These are phyloP conservation scores for Cymbopogon flexuosus DNA, from an alignment of 202 grass and related monocot species.

Conservation along the genomic window DNA sequence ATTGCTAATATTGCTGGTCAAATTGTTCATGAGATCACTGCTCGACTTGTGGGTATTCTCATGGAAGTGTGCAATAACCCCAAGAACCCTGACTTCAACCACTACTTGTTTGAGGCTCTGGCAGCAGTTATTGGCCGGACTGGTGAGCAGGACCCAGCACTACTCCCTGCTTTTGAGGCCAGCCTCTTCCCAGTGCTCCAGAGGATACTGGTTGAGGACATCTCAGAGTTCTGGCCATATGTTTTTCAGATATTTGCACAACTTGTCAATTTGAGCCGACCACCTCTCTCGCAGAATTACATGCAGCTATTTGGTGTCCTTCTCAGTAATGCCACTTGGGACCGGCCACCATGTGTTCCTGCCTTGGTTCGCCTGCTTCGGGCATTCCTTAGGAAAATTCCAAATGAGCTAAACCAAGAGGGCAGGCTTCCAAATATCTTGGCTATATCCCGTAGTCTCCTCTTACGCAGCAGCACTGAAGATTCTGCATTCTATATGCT, in stretches of 20 bases:
- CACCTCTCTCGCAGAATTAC: slow-evolving; percentile 78
- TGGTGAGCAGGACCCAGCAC: slow-evolving; percentile 59
- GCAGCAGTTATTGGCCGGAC: slow-evolving; percentile 65
- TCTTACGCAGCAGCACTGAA: slow-evolving; percentile 60
- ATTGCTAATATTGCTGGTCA: slow-evolving; percentile 53
- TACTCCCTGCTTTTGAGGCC: slow-evolving; percentile 68
- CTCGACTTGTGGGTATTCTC: slow-evolving; percentile 59
- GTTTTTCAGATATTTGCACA: slow-evolving; percentile 94
- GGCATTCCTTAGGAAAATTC: slow-evolving; percentile 88
- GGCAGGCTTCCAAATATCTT: slow-evolving; percentile 71
- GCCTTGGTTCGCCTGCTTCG: slow-evolving; percentile 80
- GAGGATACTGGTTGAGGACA: slow-evolving; percentile 88
- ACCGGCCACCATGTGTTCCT: slow-evolving; percentile 70
- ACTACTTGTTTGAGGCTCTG: slow-evolving; percentile 89
- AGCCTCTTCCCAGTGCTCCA: slow-evolving; percentile 82
- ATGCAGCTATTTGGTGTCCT: slow-evolving; percentile 88
- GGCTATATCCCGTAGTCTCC: slow-evolving; percentile 56
- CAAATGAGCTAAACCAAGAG: slow-evolving; percentile 90
- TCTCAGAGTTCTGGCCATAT: slow-evolving; percentile 96
- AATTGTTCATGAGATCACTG: slow-evolving; percentile 53
- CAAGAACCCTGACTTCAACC: slow-evolving; percentile 92
- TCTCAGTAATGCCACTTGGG: slow-evolving; percentile 76
- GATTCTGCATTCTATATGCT: slow-evolving; percentile 91
- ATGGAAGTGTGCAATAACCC: slow-evolving; percentile 89
- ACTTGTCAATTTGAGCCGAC: slow-evolving; percentile 69